A percentile compares a stretch with the other conserved stretches of the same genome.
These are phyloP conservation scores for Mycena capillaripes DNA, from an alignment of 768 basidiomycete species.

Conservation along the genomic window DNA sequence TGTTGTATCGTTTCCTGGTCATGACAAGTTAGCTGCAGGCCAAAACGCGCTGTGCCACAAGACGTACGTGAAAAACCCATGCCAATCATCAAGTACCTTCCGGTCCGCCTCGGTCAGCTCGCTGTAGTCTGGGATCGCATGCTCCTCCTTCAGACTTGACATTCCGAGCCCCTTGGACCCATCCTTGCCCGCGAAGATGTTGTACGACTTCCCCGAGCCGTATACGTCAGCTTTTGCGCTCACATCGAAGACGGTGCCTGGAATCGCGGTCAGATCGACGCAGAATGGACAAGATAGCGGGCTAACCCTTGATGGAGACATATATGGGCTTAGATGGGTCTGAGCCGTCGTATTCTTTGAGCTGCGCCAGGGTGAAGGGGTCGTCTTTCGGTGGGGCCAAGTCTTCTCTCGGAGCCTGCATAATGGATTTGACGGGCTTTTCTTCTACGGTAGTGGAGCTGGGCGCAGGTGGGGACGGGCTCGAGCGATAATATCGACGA, in stretches of 20 bases:
- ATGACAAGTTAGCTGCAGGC: neutral
- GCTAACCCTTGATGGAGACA: constrained; percentile 91
- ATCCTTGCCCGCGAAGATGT: constrained; percentile 94
- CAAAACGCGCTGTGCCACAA: neutral
- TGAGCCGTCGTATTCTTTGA: constrained; percentile 81
- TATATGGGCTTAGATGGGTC: constrained; percentile 81
- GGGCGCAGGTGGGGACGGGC: neutral
- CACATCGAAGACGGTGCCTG: constrained; percentile 94
- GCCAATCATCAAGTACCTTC: constrained; percentile 92
- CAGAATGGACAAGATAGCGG: neutral
- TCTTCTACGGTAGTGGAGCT: neutral
- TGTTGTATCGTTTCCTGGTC: constrained; percentile 85
- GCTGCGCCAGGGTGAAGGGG: constrained; percentile 77
- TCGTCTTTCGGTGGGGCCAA: constrained; percentile 83
- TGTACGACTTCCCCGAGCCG: constrained; percentile 84
- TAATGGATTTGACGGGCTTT: constrained; percentile 64
- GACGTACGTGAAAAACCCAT: constrained; percentile 87
- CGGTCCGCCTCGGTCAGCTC: constrained; percentile 75
- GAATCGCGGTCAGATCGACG: neutral
- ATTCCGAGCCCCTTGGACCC: constrained; percentile 90
- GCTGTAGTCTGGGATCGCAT: constrained; percentile 92
- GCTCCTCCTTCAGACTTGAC: constrained; percentile 88
- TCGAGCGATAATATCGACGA: constrained; percentile 12
- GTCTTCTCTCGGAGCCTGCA: constrained; percentile 75
- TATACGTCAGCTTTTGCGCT: constrained; percentile 89